phyloP scores from a whole-genome alignment of 768 basidiomycete genomes.

The Mrakia hoshinonis region DNA sequence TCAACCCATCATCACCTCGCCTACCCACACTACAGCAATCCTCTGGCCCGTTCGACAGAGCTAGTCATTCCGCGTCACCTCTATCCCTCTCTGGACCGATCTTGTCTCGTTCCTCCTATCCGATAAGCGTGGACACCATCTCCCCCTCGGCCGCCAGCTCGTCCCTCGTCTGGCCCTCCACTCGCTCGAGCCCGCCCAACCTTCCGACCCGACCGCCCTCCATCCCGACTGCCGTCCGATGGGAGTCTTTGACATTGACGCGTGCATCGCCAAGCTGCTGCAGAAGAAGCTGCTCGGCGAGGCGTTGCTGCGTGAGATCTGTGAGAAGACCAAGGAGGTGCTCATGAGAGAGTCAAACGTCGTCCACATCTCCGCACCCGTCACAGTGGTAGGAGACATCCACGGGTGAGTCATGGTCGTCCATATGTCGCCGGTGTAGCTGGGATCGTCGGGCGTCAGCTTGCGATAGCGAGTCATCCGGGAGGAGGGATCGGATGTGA shows the following conservation, averaged over 20 bases:
- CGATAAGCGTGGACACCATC: no score
- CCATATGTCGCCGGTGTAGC: background rate
- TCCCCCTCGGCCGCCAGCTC: background rate
- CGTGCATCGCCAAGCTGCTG: constrained; percentile 81
- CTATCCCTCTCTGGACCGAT: no score
- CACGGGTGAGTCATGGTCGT: constrained; percentile 68
- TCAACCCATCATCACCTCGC: no score
- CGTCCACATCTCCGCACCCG: constrained; percentile 89
- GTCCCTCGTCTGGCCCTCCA: background rate
- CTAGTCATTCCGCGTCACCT: no score
- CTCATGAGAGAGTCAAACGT: constrained; percentile 99
- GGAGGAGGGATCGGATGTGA: background rate
- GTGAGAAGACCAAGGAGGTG: constrained; percentile 98
- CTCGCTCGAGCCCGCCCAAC: background rate
- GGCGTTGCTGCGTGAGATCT: constrained; percentile 90
- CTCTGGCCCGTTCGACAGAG: no score
- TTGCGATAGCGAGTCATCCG: background rate
- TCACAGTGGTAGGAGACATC: constrained; percentile 97
- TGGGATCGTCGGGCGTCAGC: no score
- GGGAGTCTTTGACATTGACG: constrained; percentile 76
- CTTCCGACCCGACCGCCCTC: background rate
- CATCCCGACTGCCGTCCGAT: background rate
- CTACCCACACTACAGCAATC: no score
- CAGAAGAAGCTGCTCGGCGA: constrained; percentile 91
- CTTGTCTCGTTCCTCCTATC: no score